Percentiles rank a stretch among this genome's conserved stretches.
Conservation (phyloP, 306 rosid species). For the Ormosia emarginata region DNA sequence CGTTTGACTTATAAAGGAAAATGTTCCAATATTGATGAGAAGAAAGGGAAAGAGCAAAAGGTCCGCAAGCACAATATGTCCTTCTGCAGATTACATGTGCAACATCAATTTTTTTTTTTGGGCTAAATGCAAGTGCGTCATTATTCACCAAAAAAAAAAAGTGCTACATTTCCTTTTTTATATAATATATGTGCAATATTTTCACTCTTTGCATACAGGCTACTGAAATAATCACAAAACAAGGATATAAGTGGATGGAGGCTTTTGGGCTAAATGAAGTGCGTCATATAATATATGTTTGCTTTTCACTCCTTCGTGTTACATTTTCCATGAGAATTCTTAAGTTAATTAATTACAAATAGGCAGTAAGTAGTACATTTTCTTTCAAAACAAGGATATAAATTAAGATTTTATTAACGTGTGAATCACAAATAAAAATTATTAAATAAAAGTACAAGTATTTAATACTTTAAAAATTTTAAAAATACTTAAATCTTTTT, state of each 20-base stretch:
- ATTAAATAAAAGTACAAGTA: too few relatives aligned
- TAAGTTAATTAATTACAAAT: background rate
- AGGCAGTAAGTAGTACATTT: constrained; percentile 17
- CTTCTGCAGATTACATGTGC: background rate
- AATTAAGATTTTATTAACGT: background rate
- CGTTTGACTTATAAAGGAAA: background rate
- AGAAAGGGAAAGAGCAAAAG: background rate
- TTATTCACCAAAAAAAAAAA: background rate
- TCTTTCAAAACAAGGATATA: background rate
- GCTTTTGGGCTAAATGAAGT: too few relatives aligned
- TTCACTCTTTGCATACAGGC: background rate
- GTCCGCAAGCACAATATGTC: background rate
- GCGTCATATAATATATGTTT: too few relatives aligned
- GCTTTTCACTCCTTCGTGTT: too few relatives aligned
- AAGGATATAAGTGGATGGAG: too few relatives aligned
- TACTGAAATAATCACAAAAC: background rate
- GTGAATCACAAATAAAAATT: too few relatives aligned
- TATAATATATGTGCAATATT: background rate
- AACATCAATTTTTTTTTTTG: background rate
- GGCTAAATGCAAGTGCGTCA: constrained; percentile 7
- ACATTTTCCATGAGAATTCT: constrained; percentile 12
- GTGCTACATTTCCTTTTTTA: background rate
- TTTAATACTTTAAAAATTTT: too few relatives aligned
- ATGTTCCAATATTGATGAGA: background rate
- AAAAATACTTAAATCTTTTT: too few relatives aligned